Percentiles rank a stretch among this genome's conserved stretches.
Evolutionary conservation across 768 basidiomycete species (phyloP).

Genomic region (Trametes villosa): DNA sequence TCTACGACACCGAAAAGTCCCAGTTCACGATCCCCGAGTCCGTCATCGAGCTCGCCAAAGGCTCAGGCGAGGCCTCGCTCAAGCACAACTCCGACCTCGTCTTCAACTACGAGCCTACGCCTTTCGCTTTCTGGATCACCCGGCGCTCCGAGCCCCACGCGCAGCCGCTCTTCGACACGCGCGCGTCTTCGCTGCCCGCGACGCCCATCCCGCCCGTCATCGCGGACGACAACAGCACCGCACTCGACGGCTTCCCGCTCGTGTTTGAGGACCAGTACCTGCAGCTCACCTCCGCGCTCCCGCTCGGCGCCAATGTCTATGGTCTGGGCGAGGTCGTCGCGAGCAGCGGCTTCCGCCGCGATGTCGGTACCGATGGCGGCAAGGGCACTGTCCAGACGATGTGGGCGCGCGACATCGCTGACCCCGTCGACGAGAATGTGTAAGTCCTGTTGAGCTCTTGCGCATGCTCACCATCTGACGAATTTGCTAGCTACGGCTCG

Average conservation of each 20-base stretch:
- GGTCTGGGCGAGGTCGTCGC: conserved; percentile 77
- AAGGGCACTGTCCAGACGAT: conserved; percentile 64
- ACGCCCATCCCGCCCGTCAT: conserved; percentile 63
- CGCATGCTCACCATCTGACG: not conserved
- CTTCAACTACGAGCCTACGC: conserved; percentile 66
- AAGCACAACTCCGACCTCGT: conserved; percentile 57
- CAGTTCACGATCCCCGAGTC: conserved; percentile 71
- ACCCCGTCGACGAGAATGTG: conserved; percentile 71
- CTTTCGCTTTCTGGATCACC: conserved; percentile 84
- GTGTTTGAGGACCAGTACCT: conserved; percentile 83
- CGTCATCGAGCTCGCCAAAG: conserved; percentile 43
- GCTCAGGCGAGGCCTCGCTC: conserved; percentile 32
- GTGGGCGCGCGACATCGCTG: conserved; percentile 65
- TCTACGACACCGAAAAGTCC: conserved; percentile 59
- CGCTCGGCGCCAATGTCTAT: conserved; percentile 71
- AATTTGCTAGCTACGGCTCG: conserved; percentile 57
- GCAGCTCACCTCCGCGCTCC: conserved; percentile 71
- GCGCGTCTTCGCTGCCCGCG: conserved; percentile 59
- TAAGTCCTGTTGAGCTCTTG: conserved; percentile 35
- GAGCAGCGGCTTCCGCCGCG: conserved; percentile 68
- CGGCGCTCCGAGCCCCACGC: conserved; percentile 60
- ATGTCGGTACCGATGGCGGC: conserved; percentile 53
- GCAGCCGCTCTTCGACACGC: conserved; percentile 70
- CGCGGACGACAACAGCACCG: conserved; percentile 53
- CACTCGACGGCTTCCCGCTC: conserved; percentile 65